Conservation (phyloP, 352 stramenopile genomes). For the Pythium diclinum region DNA sequence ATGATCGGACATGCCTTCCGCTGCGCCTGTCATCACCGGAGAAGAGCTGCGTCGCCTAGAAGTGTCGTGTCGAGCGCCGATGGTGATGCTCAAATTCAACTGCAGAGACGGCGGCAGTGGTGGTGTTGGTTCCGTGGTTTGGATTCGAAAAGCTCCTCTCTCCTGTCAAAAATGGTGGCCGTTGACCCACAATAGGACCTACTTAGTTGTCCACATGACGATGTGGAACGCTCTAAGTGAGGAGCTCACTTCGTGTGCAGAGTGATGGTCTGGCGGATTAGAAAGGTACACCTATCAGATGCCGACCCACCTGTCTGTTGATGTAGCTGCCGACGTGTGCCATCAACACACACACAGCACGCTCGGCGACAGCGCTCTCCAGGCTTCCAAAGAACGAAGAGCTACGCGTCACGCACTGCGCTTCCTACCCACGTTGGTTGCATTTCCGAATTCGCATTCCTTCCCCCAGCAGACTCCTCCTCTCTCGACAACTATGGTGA, state of each 20-base stretch:
- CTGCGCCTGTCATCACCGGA: constrained; percentile 6
- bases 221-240: not conserved
- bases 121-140: constrained; percentile 9
- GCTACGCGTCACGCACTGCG: not conserved
- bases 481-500: constrained; percentile 33
- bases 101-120: no score
- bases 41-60: not conserved
- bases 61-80: not conserved
- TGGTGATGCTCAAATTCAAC: not conserved
- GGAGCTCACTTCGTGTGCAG: not conserved
- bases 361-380: not conserved
- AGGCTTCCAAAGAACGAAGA: not conserved
- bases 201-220: not conserved
- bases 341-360: constrained; percentile 15
- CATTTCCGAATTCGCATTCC: constrained; percentile 15
- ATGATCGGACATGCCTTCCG: not conserved
- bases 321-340: not conserved
- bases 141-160: not conserved
- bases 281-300: constrained; percentile 15
- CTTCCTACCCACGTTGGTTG: not conserved
- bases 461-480: not conserved
- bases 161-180: not conserved
- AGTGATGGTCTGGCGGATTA: constrained; percentile 11
- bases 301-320: not conserved
- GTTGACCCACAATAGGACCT: not conserved